These are phyloP conservation scores for Apiospora saccharicola DNA, from an alignment of 2,329 filamentous ascomycete species.

Conservation along the genomic window DNA sequence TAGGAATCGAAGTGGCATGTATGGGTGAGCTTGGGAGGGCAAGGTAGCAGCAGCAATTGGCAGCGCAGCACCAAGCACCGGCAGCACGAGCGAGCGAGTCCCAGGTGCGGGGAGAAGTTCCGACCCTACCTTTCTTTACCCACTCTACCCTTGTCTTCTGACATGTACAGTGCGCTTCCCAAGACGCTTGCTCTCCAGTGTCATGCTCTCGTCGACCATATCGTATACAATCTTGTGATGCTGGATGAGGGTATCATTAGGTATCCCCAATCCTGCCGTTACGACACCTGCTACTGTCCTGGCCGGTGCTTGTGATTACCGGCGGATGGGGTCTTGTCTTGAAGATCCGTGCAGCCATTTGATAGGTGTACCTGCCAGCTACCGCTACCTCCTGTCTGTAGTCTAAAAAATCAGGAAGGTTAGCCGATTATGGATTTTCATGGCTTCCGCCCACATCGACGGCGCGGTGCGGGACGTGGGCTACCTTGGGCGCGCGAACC, in stretches of 20 bases:
- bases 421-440: not conserved
- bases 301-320: slow-evolving; percentile 6
- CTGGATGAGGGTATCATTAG: slow-evolving; percentile 7
- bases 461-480: slow-evolving; percentile 11
- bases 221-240: slow-evolving; percentile 1
- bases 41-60: not conserved
- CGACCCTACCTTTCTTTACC: not conserved
- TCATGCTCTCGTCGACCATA: not conserved
- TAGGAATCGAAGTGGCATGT: not conserved
- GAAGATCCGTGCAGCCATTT: not conserved
- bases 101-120: slow-evolving; percentile 8
- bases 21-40: not conserved
- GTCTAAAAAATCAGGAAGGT: slow-evolving; percentile 5
- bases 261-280: not conserved
- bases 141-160: not conserved
- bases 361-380: not conserved
- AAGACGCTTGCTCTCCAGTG: not conserved
- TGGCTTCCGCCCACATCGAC: slow-evolving; percentile 6
- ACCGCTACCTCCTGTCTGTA: not conserved
- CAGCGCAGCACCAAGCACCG: too few species aligned
- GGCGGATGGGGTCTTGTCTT: not conserved
- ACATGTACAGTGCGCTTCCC: not conserved
- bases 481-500: not conserved
- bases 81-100: not conserved
- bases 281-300: not conserved